Evolutionary conservation across 176 grass and related monocot species (phyloP), one percentile per base, ranked within the genome.

Genomic region (Poa annua): DNA sequence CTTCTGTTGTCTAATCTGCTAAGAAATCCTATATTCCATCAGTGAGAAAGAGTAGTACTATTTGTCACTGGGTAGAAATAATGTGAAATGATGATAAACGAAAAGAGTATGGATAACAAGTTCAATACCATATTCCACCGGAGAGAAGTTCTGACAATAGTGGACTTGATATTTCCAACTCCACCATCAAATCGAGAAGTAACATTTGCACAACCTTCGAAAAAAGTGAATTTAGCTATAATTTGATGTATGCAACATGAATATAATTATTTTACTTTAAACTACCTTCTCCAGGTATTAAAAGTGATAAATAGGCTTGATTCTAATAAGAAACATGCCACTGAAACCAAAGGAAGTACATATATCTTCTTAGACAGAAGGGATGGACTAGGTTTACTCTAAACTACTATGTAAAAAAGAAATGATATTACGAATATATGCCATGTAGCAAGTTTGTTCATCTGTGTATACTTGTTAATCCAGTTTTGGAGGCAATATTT

Each of bases 101-200:
- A 38, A 66, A 80, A 12, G 72, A 50, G 33, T 61, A 33, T 52
- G 39, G 38, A 19, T 17, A 71, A 78, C 17, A 61, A 66, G 22
- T 63, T 45, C 5, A 81, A 80, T 87, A 97, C 95, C 92, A 94
- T 94, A 91, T 83, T 26, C 61, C 26, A 16, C 61, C 33, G 61
- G 26, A 64, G 13, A 64, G 61, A 64, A 16, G 61, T 94, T 94
- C 34, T 89, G 87, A 61, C 89, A 89, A 88, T 92, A 97, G 78
- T 90, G 89, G 89, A 77, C 89, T 92, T 86, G 83, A 92, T 88
- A 97, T 85, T 97, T 94, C 95, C 90, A 97, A 76, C 92, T 45
- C 92, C 95, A 25, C 95, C 95, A 82, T 92, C 92, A 81, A 91
- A 88, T 70, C 85, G 90, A 60, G 95, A 97, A 78, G 86, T 91